These are phyloP conservation scores for Suhomyces bokatorum DNA, from an alignment of 1,139 yeast species.

Conservation along the genomic window DNA sequence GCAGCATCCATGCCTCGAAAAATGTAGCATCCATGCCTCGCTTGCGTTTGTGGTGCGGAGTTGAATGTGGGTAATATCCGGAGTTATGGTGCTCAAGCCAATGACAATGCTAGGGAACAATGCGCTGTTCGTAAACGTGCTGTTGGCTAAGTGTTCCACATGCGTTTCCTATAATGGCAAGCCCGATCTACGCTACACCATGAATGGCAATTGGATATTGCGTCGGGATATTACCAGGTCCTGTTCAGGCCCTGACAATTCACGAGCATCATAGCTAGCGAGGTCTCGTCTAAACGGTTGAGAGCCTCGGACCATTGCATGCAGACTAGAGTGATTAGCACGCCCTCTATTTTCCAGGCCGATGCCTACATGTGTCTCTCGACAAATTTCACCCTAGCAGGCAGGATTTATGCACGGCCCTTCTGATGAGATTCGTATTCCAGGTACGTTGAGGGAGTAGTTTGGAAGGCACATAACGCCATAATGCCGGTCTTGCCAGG, in stretches of 20 bases:
- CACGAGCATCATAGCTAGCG: neutral
- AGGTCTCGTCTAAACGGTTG: constrained; percentile 1
- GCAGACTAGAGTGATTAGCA: constrained; percentile 2
- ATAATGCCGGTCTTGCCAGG: too few relatives aligned
- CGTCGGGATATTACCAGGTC: too few relatives aligned
- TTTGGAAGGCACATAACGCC: too few relatives aligned
- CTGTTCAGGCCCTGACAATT: neutral
- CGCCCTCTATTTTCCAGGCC: neutral
- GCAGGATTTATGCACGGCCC: neutral
- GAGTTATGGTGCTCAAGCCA: neutral
- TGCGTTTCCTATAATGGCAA: neutral
- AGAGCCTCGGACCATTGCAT: neutral
- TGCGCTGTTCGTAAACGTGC: neutral
- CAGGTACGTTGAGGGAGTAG: neutral
- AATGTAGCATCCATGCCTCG: constrained; percentile 4
- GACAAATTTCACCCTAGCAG: neutral
- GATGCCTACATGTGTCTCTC: neutral
- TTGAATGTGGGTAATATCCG: neutral
- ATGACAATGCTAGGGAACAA: neutral
- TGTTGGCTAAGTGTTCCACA: neutral
- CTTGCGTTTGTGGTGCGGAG: constrained; percentile 2
- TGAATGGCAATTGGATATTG: neutral
- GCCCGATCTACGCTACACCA: neutral
- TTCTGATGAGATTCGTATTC: neutral
- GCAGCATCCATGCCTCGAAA: constrained; percentile 1